Evolutionary conservation across 331 rosid species (phyloP), one percentile per base, ranked within the genome.

Genomic region (Malus hybrid): DNA sequence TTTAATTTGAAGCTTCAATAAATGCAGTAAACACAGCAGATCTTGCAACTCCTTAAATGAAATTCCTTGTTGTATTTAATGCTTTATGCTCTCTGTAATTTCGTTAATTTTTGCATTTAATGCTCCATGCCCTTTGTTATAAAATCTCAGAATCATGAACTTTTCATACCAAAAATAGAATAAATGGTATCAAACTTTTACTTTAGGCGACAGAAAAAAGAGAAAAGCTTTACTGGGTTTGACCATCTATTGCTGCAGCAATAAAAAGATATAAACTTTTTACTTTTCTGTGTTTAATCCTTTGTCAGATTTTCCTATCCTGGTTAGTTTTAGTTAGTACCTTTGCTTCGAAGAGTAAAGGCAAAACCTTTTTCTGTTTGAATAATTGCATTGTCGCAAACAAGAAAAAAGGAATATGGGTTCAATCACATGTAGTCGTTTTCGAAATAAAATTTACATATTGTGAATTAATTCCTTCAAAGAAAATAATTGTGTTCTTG

Each of bases 21-120:
- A 68, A 63, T 74, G 79, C 76, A 16, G 22, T 6, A 55, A 73
- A 29, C 65, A 50, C 19, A 20, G 36, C 39, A 60, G 87, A 83
- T 86, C 87, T 83, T 72, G 10, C 71, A 6, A 14, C 56, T 26
- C 63, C 60, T 39, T 70, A 39, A 28, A 42, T n/a, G 55, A 3
- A 34, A 57, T 42, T 73, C 69, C 50, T 36, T 34, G 22, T 72
- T 58, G 76, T 72, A 58, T 58, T 72, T 34, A 72, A 22, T 61
- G 77, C 61, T 28, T 4, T 42, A 0, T 28, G 44, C 46, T 28
- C 30, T 73, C n/a, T 53, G 12, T 29, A 63, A 26, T 29, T 63
- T 63, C 67, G 16, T 63, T 63, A 63, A 29, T 29, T 63, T 12
- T 14, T 28, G 12, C 32, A 63, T 63, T 62, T 29, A 63, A 29